A percentile compares a stretch with the other conserved stretches of the same genome.
Conservation (phyloP, 768 basidiomycete genomes). For the Rhodotorula sphaerocarpa region DNA sequence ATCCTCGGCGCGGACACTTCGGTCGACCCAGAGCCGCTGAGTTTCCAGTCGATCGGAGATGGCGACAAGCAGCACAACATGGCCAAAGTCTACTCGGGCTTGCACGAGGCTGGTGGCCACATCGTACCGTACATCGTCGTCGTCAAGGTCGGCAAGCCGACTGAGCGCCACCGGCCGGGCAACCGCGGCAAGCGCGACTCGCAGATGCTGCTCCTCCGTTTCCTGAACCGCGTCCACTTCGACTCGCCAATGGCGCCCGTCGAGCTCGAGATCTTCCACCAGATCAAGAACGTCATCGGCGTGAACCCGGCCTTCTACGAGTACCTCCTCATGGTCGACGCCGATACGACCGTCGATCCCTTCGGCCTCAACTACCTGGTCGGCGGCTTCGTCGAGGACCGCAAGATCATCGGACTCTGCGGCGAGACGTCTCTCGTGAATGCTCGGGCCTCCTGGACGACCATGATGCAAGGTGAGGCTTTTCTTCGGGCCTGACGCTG, state of each 20-base stretch:
- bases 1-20: slow-evolving; percentile 91
- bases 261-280: slow-evolving; percentile 97
- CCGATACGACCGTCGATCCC: slow-evolving; percentile 87
- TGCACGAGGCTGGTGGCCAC: slow-evolving; percentile 88
- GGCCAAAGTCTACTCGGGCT: slow-evolving; percentile 92
- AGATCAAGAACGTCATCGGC: slow-evolving; percentile 99
- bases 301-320: slow-evolving; percentile 99
- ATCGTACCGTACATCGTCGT: slow-evolving; percentile 86
- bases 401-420: slow-evolving; percentile 64
- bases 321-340: slow-evolving; percentile 73
- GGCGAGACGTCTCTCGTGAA: slow-evolving; percentile 91
- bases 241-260: slow-evolving; percentile 91
- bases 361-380: slow-evolving; percentile 80
- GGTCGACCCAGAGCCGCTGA: slow-evolving; percentile 85
- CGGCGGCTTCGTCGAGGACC: slow-evolving; percentile 54
- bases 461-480: slow-evolving; percentile 77
- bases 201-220: slow-evolving; percentile 92
- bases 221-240: slow-evolving; percentile 98
- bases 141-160: slow-evolving; percentile 90
- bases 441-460: slow-evolving; percentile 71
- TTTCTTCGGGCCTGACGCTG: slow-evolving; percentile 49
- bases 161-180: slow-evolving; percentile 82
- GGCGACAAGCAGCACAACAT: slow-evolving; percentile 70
- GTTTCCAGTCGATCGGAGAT: slow-evolving; percentile 87
- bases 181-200: slow-evolving; percentile 98